Conservation (phyloP, 1,139 yeast species). For the Taiozyma sp. region DNA sequence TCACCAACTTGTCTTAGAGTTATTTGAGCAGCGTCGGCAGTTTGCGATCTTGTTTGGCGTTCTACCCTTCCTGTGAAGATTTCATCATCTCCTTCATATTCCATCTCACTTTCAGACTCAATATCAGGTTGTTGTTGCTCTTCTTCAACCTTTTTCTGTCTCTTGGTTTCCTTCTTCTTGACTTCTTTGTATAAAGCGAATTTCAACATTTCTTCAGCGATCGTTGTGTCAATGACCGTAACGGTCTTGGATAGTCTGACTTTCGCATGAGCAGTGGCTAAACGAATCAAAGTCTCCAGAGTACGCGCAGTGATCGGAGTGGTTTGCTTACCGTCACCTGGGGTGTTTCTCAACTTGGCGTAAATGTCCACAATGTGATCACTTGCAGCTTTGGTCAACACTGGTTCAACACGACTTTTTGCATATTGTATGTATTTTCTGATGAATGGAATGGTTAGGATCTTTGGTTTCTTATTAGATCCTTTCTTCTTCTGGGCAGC, state of each 20-base stretch:
- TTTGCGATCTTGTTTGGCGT: background rate
- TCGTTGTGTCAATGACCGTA: conserved; percentile 73
- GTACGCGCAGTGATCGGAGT: conserved; percentile 99
- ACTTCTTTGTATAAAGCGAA: conserved; percentile 85
- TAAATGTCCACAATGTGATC: conserved; percentile 79
- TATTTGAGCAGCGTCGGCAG: background rate
- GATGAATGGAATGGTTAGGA: conserved; percentile 79
- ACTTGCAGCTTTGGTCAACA: conserved; percentile 72
- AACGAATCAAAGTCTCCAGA: conserved; percentile 90
- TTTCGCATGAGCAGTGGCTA: conserved; percentile 96
- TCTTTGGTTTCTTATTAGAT: conserved; percentile 46
- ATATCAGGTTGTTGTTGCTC: conserved; percentile 25
- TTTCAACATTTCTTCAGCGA: conserved; percentile 82
- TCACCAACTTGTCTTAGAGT: conserved; percentile 21
- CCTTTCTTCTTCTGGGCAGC: conserved; percentile 29
- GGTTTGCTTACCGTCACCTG: conserved; percentile 67
- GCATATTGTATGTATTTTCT: conserved; percentile 94
- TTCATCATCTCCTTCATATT: conserved; percentile 8
- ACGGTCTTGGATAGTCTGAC: conserved; percentile 77
- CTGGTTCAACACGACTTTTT: conserved; percentile 83
- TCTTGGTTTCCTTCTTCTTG: conserved; percentile 31
- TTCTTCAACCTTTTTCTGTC: conserved; percentile 14
- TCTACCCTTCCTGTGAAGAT: background rate
- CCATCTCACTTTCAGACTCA: conserved; percentile 18
- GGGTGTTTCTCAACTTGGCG: conserved; percentile 80